A percentile compares a stretch with the other conserved stretches of the same genome.
phyloP scores from a whole-genome alignment of 208 protist species.

The Naegleria fowleri region DNA sequence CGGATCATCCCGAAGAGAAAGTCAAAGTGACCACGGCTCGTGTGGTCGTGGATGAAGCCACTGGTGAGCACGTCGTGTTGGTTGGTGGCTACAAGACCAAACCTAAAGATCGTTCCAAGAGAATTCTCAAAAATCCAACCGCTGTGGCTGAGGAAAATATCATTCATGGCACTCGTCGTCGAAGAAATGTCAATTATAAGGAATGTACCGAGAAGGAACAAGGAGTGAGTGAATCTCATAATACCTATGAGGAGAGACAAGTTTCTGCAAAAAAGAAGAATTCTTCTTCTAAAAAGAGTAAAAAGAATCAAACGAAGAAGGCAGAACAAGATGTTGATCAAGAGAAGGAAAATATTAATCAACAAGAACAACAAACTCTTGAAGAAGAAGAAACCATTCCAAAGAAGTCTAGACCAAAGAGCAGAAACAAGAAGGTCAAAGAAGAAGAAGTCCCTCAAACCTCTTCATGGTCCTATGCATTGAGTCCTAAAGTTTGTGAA shows the following conservation, averaged over 20 bases:
- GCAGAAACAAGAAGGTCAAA: too few species aligned
- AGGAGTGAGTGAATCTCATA: neutral
- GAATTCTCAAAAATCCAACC: neutral
- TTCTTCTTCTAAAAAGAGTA: neutral
- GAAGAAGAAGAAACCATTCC: too few species aligned
- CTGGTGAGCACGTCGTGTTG: neutral
- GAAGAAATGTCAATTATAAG: neutral
- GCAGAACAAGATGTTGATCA: neutral
- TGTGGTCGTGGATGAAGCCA: neutral
- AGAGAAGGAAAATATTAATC: neutral
- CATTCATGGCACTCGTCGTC: neutral
- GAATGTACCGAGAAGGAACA: neutral
- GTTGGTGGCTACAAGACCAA: neutral
- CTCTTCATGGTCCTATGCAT: neutral
- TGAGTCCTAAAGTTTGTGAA: neutral
- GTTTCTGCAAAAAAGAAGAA: too few species aligned
- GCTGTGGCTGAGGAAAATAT: neutral
- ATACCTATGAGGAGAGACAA: neutral
- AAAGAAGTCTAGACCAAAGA: too few species aligned
- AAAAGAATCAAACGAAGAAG: neutral
- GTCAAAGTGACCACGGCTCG: too few species aligned
- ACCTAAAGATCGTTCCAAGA: neutral
- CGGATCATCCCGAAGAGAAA: too few species aligned
- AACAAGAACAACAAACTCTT: too few species aligned
- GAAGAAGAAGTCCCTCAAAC: neutral